Evolutionary conservation across 306 rosid species (phyloP), one percentile per base, ranked within the genome.

Genomic region (Fagus crenata): DNA sequence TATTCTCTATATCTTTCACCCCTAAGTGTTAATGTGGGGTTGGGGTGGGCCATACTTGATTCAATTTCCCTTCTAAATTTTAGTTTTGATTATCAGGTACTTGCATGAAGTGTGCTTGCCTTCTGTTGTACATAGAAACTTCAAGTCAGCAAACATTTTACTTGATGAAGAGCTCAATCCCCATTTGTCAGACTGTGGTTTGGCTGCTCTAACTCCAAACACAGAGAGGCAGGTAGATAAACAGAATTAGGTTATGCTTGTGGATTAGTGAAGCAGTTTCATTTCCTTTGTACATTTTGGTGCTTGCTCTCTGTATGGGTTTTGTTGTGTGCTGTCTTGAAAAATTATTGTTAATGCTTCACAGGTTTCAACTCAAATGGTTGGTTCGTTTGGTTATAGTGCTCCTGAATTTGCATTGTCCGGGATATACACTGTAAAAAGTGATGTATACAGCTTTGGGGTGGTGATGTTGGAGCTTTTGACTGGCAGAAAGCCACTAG

Each of bases 61-160:
- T 18, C 53, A 67, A 43, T 73, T 80, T 69, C 33, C 69, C 71
- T 71, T 58, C 77, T 69, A 32, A 81, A 17, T 37, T 40, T 68
- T 46, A 33, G 33, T 74, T 78, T 75, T 82, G 69, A 77, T 58
- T 71, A 40, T 81, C 87, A 96, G 99, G 90, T 96, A 96, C 87
- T 86, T 96, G 98, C 99, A 96, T 53, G 97, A 96, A 87, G 98
- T 96, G 35, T 96, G 99, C 86, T 86, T 92, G 80, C 99, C 99
- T 60, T 90, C 98, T 5, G 88, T 92, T 76, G 98, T 92, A 58
- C 99, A 96, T 86, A 92, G 99, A 85, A 96, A 96, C 85, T 91
- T 96, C 88, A 96, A 96, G 86, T 91, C 98, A 1, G 93, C 98
- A 78, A 96, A 96, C 82, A 92, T 96, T 80, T 87, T 96, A 81